Conservation (phyloP, 225 moss, liverwort and hornwort genomes). For the Rhytidiadelphus loreus region DNA sequence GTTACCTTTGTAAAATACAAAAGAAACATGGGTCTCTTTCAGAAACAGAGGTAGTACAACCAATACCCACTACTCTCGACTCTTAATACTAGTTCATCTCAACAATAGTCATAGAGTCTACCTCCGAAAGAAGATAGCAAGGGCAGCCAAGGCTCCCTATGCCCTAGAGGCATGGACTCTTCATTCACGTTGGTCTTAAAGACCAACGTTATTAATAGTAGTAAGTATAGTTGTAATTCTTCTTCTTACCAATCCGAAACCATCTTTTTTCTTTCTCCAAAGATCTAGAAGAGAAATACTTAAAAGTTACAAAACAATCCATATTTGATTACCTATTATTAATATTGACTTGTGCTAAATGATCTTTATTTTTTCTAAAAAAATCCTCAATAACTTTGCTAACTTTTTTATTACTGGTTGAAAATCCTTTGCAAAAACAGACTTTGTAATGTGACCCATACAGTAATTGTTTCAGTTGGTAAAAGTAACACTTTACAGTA, state of each 20-base stretch:
- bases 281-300: neutral
- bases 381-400: neutral
- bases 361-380: neutral
- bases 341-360: neutral
- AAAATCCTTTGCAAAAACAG: neutral
- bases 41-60: too few species aligned
- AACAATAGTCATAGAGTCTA: neutral
- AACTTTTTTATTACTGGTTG: neutral
- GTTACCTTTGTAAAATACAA: too few species aligned
- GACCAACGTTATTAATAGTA: neutral
- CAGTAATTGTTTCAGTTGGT: neutral
- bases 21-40: too few species aligned
- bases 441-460: neutral
- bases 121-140: fast-evolving
- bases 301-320: neutral
- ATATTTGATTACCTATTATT: neutral
- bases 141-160: fast-evolving
- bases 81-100: fast-evolving
- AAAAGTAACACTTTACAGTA: neutral
- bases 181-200: too few species aligned
- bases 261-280: neutral
- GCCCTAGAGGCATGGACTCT: neutral
- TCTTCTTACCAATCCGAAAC: neutral
- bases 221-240: too few species aligned
- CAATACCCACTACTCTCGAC: fast-evolving